Evolutionary conservation across 495 filamentous ascomycete species (phyloP).

Genomic region (Penicillium egyptiacum): DNA sequence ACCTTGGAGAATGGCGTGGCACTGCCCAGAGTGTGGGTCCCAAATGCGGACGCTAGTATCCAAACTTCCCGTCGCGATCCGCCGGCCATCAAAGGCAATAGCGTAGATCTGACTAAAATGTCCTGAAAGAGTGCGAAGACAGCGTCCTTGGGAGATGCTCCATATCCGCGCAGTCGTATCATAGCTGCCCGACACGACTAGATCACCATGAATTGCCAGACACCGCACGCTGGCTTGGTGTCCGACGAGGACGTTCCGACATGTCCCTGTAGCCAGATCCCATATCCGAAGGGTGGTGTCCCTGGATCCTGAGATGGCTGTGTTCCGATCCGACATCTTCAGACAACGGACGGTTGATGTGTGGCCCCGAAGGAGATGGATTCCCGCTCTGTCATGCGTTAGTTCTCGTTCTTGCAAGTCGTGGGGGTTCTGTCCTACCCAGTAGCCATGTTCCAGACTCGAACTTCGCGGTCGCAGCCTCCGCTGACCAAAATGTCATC

Average conservation of each 20-base stretch:
- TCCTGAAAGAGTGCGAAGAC: slow-evolving; percentile 82
- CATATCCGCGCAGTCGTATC: slow-evolving; percentile 96
- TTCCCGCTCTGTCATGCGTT: slow-evolving; percentile 52
- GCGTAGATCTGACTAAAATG: slow-evolving; percentile 99
- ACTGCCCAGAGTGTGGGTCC: slow-evolving; percentile 86
- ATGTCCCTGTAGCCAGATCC: slow-evolving; percentile 85
- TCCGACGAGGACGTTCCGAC: slow-evolving; percentile 87
- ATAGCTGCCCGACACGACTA: slow-evolving; percentile 95
- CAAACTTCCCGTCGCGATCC: slow-evolving; percentile 94
- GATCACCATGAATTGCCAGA: slow-evolving; percentile 91
- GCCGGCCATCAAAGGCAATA: slow-evolving; percentile 89
- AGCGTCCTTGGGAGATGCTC: slow-evolving; percentile 93
- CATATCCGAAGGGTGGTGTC: slow-evolving; percentile 94
- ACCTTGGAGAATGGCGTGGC: slow-evolving; percentile 90
- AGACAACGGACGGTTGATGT: slow-evolving; percentile 95
- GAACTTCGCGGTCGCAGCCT: slow-evolving; percentile 93
- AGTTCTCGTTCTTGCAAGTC: background rate
- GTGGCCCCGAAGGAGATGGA: slow-evolving; percentile 88
- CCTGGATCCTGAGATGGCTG: slow-evolving; percentile 92
- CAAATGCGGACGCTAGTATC: slow-evolving; percentile 97
- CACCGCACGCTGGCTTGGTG: slow-evolving; percentile 97
- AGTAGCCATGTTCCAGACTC: slow-evolving; percentile 95
- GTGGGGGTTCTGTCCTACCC: slow-evolving; percentile 61
- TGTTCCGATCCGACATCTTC: slow-evolving; percentile 93
- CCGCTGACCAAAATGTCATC: slow-evolving; percentile 93